Base-by-base conservation (phyloP, 169 alveolate species). In the Babesia sp. region DNA sequence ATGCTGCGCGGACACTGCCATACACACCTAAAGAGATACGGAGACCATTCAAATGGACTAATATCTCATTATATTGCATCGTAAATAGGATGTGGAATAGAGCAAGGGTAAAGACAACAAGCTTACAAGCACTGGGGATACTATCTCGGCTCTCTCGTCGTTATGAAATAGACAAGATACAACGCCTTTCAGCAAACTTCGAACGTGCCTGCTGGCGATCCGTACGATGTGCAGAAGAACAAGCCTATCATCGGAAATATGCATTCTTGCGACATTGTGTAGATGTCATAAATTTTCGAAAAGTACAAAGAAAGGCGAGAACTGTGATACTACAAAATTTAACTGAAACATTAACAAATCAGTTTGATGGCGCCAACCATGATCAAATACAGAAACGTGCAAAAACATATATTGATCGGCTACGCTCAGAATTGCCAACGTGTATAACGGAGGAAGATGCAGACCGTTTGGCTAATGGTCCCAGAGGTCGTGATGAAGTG, bases 161-260 rank as follows among this genome's bases (percentile, higher is more conserved):
- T 36, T 79, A 71, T 51, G 63, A 79, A 51, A 79, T 79, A 31
- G 84, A 79, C 37, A 79, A 79, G 84, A 50, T 79, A 0, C 87
- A 79, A 36, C 36, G 57, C 50, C 76, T 79, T 3, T 60, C 74
- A 24, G 87, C 68, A 14, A 79, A 69, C 71, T 79, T 70, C 56
- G 87, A 79, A 39, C 70, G 55, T n/a, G 79, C 87, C n/a, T 70
- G 84, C 46, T 70, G 83, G 84, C 45, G 87, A n/a, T 37, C 73
- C 26, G 76, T 69, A 2, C 54, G 87, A 12, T 29, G 55, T 18
- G 75, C 87, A 18, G 84, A 79, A 34, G 87, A 79, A 41, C 48
- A 48, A 12, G 83, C 87, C 29, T 70, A 71, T 37, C 67, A 44
- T 36, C 70, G 57, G 37, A 79, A 79, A 37, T 79, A 69, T 44